Evolutionary conservation across 129 eudicot genomes (phyloP), one percentile per base, ranked within the genome.

Genomic region (Smallanthus sonchifolius): DNA sequence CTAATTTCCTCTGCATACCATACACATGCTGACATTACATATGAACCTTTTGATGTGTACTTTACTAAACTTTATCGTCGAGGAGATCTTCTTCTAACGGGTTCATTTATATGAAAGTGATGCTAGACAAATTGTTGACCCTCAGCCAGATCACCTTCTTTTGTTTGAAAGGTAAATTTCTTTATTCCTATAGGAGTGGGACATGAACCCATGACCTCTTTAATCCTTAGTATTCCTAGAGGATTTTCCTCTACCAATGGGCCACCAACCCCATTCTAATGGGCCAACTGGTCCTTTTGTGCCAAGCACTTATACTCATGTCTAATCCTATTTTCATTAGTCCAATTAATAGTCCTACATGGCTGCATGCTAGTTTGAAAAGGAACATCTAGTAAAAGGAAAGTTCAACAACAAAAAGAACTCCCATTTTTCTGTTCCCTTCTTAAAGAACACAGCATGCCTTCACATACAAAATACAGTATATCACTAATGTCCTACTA

Each of bases 401-500:
- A 32, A 28, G 45, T 72, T 72, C 68, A 63, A 45, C 66, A 34
- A 14, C 42, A n/a, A 34, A 52, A 39, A 40, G 11, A 39, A 38
- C 44, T 65, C 65, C 57, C 67, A 51, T 43, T 42, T 54, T 16
- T 11, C 13, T 39, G 32, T n/a, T 66, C 56, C 14, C 15, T 76
- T 66, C 19, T 67, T 76, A 61, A 76, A 56, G 30, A 67, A 67
- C 67, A 57, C 61, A 55, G 20, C 60, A 75, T 64, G 20, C 52
- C 71, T 39, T 42, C 17, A 17, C 52, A 42, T 19, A 45, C 79
- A 75, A 63, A 75, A 49, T 19, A 75, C 15, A 35, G 52, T 10
- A 72, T 13, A 32, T 32, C 45, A 68, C 81, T 57, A 68, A 43
- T 32, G 38, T 67, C 62, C 52, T 77, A 44, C 63, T 77, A 77